Percentiles rank a stretch among this genome's conserved stretches.
Evolutionary conservation across 305 asterid species (phyloP).

Genomic region (Rubia tinctorum): DNA sequence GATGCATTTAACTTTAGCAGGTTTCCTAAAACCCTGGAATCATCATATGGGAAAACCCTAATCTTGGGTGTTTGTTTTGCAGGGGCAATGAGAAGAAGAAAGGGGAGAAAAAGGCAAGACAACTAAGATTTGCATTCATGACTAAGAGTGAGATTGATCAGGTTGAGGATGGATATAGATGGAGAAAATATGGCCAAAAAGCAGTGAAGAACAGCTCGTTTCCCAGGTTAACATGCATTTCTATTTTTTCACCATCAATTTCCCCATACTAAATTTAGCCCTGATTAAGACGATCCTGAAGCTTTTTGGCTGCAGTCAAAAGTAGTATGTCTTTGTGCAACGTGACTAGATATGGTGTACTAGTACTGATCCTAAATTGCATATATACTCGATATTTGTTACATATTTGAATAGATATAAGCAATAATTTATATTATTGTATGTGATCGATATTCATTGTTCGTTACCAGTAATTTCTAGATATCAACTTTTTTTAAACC

Average conservation of each 20-base stretch:
- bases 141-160: slow-evolving; percentile 73
- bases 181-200: slow-evolving; percentile 93
- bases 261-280: background rate
- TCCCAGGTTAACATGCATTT: slow-evolving; percentile 40
- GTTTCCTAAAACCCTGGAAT: background rate
- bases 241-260: background rate
- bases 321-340: background rate
- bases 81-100: slow-evolving; percentile 46
- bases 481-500: too few relatives aligned
- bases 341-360: background rate
- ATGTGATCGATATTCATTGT: too few relatives aligned
- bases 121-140: slow-evolving; percentile 63
- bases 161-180: slow-evolving; percentile 83
- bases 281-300: background rate
- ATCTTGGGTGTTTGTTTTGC: slow-evolving; percentile 5
- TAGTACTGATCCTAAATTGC: background rate
- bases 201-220: slow-evolving; percentile 75
- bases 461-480: too few relatives aligned
- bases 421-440: too few relatives aligned
- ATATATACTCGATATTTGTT: too few relatives aligned
- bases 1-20: background rate
- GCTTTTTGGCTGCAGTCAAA: background rate
- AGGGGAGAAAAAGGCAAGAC: slow-evolving; percentile 53
- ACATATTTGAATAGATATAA: too few relatives aligned
- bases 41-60: background rate